A percentile compares a stretch with the other conserved stretches of the same genome.
Conservation (phyloP, 2,329 filamentous ascomycete genomes). For the Ophiocordyceps camponoti-saundersi region DNA sequence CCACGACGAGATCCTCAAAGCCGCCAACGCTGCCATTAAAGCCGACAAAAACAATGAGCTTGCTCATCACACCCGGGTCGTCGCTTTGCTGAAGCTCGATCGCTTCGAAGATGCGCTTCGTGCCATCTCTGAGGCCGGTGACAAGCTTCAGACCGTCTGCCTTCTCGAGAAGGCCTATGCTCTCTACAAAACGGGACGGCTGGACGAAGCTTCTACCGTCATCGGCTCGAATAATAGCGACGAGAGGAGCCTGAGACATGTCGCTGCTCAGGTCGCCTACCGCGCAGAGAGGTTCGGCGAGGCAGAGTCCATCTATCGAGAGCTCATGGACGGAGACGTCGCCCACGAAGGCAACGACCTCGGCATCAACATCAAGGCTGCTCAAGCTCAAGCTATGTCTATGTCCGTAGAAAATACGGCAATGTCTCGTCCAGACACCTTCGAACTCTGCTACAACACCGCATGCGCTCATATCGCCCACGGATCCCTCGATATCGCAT, state of each 20-base stretch:
- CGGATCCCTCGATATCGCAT: conserved; percentile 47
- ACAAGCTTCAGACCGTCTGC: conserved; percentile 42
- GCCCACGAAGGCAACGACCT: conserved; percentile 56
- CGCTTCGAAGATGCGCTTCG: conserved; percentile 63
- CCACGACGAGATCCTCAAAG: conserved; percentile 55
- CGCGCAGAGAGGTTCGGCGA: conserved; percentile 56
- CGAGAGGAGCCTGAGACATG: conserved; percentile 26
- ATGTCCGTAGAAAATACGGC: conserved; percentile 23
- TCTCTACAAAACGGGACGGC: conserved; percentile 62
- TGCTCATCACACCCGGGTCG: conserved; percentile 52
- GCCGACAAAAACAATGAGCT: conserved; percentile 39
- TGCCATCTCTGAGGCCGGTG: conserved; percentile 45
- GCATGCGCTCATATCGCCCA: conserved; percentile 58
- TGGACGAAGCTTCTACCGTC: conserved; percentile 42
- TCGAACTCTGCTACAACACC: conserved; percentile 69
- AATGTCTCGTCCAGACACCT: conserved; percentile 49
- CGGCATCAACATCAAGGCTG: conserved; percentile 57
- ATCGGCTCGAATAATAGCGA: conserved; percentile 16
- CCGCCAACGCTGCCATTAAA: conserved; percentile 43
- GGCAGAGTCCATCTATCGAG: conserved; percentile 45
- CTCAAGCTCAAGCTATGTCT: conserved; percentile 46
- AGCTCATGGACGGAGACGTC: conserved; percentile 29
- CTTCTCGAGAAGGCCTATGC: conserved; percentile 61
- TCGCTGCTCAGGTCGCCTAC: conserved; percentile 54
- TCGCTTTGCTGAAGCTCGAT: conserved; percentile 68